A percentile compares a stretch with the other conserved stretches of the same genome.
Conservation (phyloP, 2,329 filamentous ascomycete species). For the Ophiostoma novo-ulmi region DNA sequence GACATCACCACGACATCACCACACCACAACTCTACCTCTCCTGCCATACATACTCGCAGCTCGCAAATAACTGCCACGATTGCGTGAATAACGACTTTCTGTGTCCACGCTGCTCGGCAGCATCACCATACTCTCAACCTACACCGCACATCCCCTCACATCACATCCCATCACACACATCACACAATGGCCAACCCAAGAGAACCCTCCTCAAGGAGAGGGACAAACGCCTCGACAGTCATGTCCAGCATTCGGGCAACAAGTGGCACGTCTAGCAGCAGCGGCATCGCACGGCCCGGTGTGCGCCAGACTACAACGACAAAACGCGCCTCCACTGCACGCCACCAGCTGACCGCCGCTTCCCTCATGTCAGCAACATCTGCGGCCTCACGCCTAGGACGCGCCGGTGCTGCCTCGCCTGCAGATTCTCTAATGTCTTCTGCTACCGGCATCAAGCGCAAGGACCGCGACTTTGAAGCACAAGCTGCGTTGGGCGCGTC, state of each 20-base stretch:
- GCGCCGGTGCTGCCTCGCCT: conserved; percentile 57
- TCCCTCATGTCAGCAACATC: conserved; percentile 13
- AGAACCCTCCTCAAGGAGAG: conserved; percentile 33
- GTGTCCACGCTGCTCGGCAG: conserved; percentile 2
- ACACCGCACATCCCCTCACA: not conserved
- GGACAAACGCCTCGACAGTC: conserved; percentile 28
- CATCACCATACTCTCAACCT: not conserved
- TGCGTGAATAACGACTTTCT: not conserved
- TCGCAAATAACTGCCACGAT: not conserved
- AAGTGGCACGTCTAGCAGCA: conserved; percentile 24
- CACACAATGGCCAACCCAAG: conserved; percentile 24
- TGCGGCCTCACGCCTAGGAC: conserved; percentile 32
- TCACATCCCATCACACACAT: not conserved
- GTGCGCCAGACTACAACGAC: conserved; percentile 29
- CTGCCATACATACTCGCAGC: not conserved
- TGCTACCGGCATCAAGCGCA: conserved; percentile 67
- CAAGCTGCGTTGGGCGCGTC: conserved; percentile 38
- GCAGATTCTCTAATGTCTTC: conserved; percentile 62
- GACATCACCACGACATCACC: not conserved
- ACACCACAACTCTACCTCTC: not conserved
- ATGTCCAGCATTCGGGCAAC: conserved; percentile 23
- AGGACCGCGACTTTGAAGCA: conserved; percentile 73
- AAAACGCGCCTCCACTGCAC: conserved; percentile 28
- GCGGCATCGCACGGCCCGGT: conserved; percentile 31
- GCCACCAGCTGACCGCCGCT: conserved; percentile 25